These are phyloP conservation scores for Collybia mongolica DNA, from an alignment of 768 basidiomycete genomes.

Conservation along the genomic window DNA sequence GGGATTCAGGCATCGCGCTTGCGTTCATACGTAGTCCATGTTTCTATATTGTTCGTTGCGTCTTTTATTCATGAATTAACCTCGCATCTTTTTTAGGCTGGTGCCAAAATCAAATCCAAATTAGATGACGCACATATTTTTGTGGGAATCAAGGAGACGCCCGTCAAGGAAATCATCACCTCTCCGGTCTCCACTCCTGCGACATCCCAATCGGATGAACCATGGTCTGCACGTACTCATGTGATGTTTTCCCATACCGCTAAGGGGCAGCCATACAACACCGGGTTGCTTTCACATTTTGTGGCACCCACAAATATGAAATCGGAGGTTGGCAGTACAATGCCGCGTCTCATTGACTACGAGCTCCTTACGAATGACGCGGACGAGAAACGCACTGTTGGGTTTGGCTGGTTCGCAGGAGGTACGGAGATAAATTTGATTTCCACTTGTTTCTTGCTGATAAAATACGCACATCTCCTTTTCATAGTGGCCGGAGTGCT, in stretches of 20 bases:
- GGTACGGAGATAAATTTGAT: constrained; percentile 44
- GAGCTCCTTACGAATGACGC: constrained; percentile 66
- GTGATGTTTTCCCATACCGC: constrained; percentile 93
- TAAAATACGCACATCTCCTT: background rate
- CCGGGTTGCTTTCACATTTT: constrained; percentile 70
- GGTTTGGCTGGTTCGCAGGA: constrained; percentile 92
- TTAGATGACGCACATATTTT: constrained; percentile 70
- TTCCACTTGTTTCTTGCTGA: constrained; percentile 3
- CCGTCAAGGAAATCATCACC: constrained; percentile 58
- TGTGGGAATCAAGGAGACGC: constrained; percentile 88
- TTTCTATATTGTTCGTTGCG: background rate
- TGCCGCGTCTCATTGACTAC: constrained; percentile 75
- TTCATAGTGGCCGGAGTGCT: constrained; percentile 75
- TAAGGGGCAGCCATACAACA: constrained; percentile 88
- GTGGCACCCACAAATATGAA: constrained; percentile 24
- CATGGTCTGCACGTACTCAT: constrained; percentile 53
- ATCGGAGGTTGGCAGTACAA: constrained; percentile 3
- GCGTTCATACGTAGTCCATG: background rate
- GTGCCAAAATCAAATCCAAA: constrained; percentile 61
- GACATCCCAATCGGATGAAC: constrained; percentile 7
- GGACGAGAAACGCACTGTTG: constrained; percentile 74
- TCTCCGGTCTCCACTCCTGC: constrained; percentile 29
- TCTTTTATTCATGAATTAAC: constrained; percentile 4
- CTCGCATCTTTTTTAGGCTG: constrained; percentile 52
- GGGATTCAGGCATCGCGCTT: too few relatives aligned